Evolutionary conservation across 441 rosid genomes (phyloP).

Genomic region (Aquilaria agallochum): DNA sequence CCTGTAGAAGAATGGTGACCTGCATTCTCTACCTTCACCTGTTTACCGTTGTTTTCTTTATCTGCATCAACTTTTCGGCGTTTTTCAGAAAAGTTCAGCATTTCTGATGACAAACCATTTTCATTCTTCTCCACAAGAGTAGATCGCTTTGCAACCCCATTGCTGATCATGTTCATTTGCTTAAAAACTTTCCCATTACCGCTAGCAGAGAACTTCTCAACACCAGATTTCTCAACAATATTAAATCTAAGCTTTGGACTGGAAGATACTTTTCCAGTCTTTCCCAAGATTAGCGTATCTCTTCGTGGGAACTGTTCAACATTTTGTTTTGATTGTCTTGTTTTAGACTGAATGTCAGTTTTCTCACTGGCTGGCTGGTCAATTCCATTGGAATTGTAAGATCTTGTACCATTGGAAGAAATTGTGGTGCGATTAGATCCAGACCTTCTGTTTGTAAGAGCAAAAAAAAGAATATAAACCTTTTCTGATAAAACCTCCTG

Average conservation of each 20-base stretch:
- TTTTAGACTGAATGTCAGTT: conserved; percentile 31
- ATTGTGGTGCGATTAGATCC: conserved; percentile 28
- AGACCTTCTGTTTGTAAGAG: conserved; percentile 71
- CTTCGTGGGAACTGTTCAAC: conserved; percentile 35
- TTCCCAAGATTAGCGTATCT: conserved; percentile 31
- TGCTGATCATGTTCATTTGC: conserved; percentile 33
- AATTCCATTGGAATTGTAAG: conserved; percentile 45
- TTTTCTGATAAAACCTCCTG: conserved; percentile 92
- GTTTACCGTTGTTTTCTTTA: conserved; percentile 13
- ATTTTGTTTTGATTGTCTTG: conserved; percentile 25
- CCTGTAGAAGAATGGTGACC: conserved; percentile 29
- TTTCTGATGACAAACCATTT: conserved; percentile 27
- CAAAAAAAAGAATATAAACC: conserved; percentile 87
- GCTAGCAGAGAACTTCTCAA: conserved; percentile 39
- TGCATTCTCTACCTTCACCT: conserved; percentile 13
- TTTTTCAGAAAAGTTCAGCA: conserved; percentile 28
- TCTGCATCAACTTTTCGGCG: conserved; percentile 29
- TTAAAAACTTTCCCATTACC: conserved; percentile 49
- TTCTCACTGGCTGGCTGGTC: conserved; percentile 38
- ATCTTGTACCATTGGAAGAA: conserved; percentile 51
- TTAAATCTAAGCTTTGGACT: conserved; percentile 47
- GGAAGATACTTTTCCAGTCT: conserved; percentile 55
- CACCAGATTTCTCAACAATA: conserved; percentile 48
- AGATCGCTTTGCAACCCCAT: conserved; percentile 28
- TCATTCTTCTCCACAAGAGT: conserved; percentile 31